Evolutionary conservation across 1,139 yeast species (phyloP), one percentile per base, ranked within the genome.

Genomic region (Ashbya aceris): DNA sequence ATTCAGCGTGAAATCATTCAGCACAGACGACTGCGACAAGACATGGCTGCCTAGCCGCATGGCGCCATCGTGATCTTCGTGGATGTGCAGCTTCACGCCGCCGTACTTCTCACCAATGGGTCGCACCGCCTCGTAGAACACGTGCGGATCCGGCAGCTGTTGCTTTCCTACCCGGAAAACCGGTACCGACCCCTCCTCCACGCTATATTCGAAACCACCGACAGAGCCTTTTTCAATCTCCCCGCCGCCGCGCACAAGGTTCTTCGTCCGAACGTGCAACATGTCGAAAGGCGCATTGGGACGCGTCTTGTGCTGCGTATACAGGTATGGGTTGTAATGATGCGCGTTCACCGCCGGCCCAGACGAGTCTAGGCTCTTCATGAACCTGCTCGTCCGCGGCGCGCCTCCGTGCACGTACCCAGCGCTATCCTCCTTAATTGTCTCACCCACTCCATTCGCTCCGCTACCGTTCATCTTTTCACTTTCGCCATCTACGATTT

Each of bases 51-150:
- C 34, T 7, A 14, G 5, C 4, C 11, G n/a, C 10, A 9, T 10
- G 4, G 11, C 14, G 23, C 10, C 17, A 14, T 30, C 33, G 6
- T 33, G 28, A 28, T 38, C 33, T 7, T 28, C 29, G 5, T 30
- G 30, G n/a, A 45, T 31, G 27, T 44, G 66, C 14, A 86, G 64
- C 57, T 83, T 85, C 27, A 84, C 69, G n/a, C 89, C 91, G 1
- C 95, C 95, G 55, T 68, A 72, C 38, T 66, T 54, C 41, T 59
- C 58, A 1, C 86, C 89, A 7, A 66, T 46, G 4, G 64, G 66
- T 20, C 60, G 56, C 23, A 75, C 55, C 20, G 70, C 63, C 47
- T 77, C 80, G 38, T 79, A 68, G 45, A 75, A 71, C 29, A 55
- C 56, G 11, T 74, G 62, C 6, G 78, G 77, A 56, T 79, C 82